These are phyloP conservation scores for Coemansia sp. DNA, from an alignment of 192 early-diverging fungal species.

Conservation along the genomic window DNA sequence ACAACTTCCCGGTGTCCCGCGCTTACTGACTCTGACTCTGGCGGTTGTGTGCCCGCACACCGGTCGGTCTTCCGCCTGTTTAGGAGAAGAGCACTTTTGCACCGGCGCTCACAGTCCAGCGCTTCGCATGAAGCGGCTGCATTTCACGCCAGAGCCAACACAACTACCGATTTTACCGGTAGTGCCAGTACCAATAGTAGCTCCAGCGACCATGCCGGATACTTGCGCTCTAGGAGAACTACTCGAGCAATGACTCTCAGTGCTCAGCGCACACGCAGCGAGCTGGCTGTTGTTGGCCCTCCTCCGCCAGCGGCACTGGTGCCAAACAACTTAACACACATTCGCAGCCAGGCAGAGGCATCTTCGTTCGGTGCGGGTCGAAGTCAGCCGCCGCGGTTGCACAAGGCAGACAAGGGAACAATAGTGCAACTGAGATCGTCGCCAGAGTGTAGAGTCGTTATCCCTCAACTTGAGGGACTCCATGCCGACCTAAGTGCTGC, in stretches of 20 bases:
- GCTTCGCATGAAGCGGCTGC: slow-evolving; percentile 1
- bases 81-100: slow-evolving; percentile 27
- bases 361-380: neutral
- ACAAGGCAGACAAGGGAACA: slow-evolving; percentile 53
- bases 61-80: slow-evolving; percentile 51
- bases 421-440: slow-evolving; percentile 58
- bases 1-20: slow-evolving; percentile 2
- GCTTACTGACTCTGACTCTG: slow-evolving; percentile 18
- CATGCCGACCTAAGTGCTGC: slow-evolving; percentile 24
- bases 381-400: slow-evolving; percentile 33
- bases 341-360: slow-evolving; percentile 1
- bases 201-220: slow-evolving; percentile 44
- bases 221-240: slow-evolving; percentile 45
- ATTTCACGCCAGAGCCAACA: neutral
- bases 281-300: slow-evolving; percentile 45
- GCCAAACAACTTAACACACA: neutral
- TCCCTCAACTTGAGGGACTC: slow-evolving; percentile 40
- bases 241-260: slow-evolving; percentile 48
- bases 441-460: slow-evolving; percentile 32
- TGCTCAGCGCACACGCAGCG: slow-evolving; percentile 52
- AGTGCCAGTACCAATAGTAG: slow-evolving; percentile 30
- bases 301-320: slow-evolving; percentile 15
- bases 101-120: slow-evolving; percentile 23
- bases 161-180: slow-evolving; percentile 13
- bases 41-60: slow-evolving; percentile 47